Evolutionary conservation across 2,329 filamentous ascomycete species (phyloP).

Genomic region (Sporothrix dimorphospora): DNA sequence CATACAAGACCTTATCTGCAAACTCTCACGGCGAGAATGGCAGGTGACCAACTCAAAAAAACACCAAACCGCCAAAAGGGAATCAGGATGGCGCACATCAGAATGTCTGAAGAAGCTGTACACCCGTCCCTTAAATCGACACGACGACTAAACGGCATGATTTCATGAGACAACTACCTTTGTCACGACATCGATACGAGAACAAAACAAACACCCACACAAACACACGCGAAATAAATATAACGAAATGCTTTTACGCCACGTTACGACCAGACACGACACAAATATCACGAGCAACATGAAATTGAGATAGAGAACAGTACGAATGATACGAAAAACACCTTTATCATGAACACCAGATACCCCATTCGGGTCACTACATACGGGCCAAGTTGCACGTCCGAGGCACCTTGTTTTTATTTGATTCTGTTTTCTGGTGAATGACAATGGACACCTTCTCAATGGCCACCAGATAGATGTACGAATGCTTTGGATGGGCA

Average conservation of each 20-base stretch:
- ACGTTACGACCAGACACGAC: not conserved
- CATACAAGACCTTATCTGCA: not conserved
- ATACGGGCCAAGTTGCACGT: not conserved
- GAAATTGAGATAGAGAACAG: not conserved
- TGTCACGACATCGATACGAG: not conserved
- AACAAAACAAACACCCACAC: not conserved
- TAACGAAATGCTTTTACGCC: not conserved
- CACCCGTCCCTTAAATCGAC: not conserved
- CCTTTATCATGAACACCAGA: not conserved
- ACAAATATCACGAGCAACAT: not conserved
- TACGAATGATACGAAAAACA: not conserved
- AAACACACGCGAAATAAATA: not conserved
- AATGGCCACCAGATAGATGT: not conserved
- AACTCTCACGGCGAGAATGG: not conserved
- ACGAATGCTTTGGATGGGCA: not conserved
- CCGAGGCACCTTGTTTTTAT: not conserved
- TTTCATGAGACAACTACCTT: too few relatives aligned
- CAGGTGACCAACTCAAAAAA: not conserved
- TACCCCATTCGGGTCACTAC: not conserved
- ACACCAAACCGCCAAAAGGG: not conserved
- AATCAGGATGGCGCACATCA: not conserved
- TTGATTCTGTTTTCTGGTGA: not conserved
- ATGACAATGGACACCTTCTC: not conserved
- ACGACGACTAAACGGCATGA: not conserved
- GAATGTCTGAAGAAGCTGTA: not conserved